phyloP scores from a whole-genome alignment of 1,284 basidiomycete genomes.

The Sanghuangporus weigelae region DNA sequence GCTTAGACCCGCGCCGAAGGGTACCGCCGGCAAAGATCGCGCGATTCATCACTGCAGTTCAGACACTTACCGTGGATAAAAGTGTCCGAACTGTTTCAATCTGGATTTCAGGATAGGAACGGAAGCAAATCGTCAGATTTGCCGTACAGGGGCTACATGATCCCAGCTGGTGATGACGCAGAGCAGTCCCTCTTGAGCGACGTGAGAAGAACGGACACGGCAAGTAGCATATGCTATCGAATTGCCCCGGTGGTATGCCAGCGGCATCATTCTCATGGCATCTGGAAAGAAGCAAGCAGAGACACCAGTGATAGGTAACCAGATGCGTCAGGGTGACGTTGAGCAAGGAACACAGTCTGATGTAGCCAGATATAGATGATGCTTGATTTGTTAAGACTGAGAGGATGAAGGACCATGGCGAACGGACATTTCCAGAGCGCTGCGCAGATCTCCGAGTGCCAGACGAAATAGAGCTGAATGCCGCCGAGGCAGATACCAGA shows the following conservation, averaged over 20 bases:
- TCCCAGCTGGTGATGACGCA: background rate
- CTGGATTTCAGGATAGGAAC: background rate
- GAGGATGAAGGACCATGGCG: background rate
- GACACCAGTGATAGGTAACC: background rate
- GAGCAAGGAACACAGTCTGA: background rate
- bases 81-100: background rate
- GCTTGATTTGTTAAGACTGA: background rate
- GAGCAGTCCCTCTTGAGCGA: background rate
- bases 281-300: background rate
- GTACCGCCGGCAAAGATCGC: too few species aligned
- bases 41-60: too few species aligned
- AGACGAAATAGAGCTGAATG: background rate
- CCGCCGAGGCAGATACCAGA: background rate
- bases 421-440: background rate
- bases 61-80: too few species aligned
- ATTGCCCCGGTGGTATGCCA: background rate
- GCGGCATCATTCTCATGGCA: conserved; percentile 1
- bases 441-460: background rate
- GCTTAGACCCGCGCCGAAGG: too few species aligned
- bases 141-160: background rate
- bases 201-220: background rate
- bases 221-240: background rate
- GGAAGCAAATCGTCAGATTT: background rate
- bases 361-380: background rate
- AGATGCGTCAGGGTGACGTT: background rate